Evolutionary conservation across 495 filamentous ascomycete species (phyloP), one percentile per base, ranked within the genome.

Genomic region (Neurospora sp.): DNA sequence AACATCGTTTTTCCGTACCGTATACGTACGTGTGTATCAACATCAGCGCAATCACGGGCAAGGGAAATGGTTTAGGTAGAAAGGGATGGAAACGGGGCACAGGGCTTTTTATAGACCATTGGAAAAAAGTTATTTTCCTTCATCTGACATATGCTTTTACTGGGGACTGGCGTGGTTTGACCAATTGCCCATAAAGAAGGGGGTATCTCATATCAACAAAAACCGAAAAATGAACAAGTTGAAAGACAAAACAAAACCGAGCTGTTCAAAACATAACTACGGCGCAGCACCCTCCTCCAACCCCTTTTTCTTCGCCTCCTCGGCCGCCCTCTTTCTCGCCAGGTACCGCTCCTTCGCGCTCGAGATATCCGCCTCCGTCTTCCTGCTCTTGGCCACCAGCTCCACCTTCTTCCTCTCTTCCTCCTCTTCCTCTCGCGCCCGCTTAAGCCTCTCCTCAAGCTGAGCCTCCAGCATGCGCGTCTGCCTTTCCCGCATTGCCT

Each of bases 281-380:
- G 14, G 53, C 53, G 27, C 27, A 65, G 6, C 27, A 35, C 31
- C 39, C 70, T 79, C 80, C 6, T 71, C 76, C 9, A 71, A 9
- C 9, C 77, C 87, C 61, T 85, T 85, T 77, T 85, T 88, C 80
- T 88, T 88, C 3, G 85, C 89, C 75, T 90, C 89, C 74, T 92
- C 92, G n/a, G 90, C 89, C 74, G 93, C 92, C 74, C 83, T 87
- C 84, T 97, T 97, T 80, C 94, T 85, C 71, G 92, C 91, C 74
- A 98, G 81, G 80, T 94, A 98, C 73, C 94, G 86, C 85, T 97
- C 94, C 80, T 89, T 91, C 8, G 94, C 94, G 78, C 92, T 92
- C 79, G 86, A 91, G 39, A 98, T 92, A 76, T 99, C 96, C 27
- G 85, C 84, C 72, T 91, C 88, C 7, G 94, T 93, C 85, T 90